Percentiles rank a stretch among this genome's conserved stretches.
Conservation (phyloP, 352 stramenopile species). For the Pythium phragmitis region DNA sequence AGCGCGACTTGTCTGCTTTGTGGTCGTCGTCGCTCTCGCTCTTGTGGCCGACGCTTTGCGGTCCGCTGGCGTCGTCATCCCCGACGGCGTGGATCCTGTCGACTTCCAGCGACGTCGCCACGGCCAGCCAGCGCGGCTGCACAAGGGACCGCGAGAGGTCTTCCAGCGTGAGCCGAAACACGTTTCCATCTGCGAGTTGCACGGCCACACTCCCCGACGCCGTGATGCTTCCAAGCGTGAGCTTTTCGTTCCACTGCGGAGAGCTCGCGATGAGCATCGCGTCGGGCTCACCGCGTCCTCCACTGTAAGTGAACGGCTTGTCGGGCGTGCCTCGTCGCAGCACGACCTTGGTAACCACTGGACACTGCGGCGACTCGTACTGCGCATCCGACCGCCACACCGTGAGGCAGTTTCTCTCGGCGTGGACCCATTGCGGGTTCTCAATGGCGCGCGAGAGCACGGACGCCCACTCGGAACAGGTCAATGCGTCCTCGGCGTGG, state of each 20-base stretch:
- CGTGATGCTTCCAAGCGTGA: conserved; percentile 29
- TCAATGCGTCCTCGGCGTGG: conserved; percentile 33
- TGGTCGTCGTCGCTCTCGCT: conserved; percentile 10
- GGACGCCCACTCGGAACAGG: conserved; percentile 39
- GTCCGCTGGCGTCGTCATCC: conserved; percentile 9
- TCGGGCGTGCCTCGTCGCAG: conserved; percentile 11
- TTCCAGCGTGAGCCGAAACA: conserved; percentile 36
- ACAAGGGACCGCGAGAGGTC: conserved; percentile 34
- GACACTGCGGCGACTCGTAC: conserved; percentile 37
- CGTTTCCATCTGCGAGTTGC: conserved; percentile 29
- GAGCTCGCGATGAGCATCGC: not conserved
- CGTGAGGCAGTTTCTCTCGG: conserved; percentile 29
- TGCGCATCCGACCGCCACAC: conserved; percentile 38
- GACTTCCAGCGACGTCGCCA: conserved; percentile 26
- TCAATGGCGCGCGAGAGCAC: conserved; percentile 41
- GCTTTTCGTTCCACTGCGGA: conserved; percentile 36
- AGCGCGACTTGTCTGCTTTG: conserved; percentile 15
- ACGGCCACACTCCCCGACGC: conserved; percentile 24
- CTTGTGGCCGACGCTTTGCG: conserved; percentile 1
- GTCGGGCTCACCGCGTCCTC: not conserved
- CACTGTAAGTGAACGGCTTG: not conserved
- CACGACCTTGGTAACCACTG: conserved; percentile 27
- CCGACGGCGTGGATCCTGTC: conserved; percentile 20
- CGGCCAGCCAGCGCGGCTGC: conserved; percentile 22
- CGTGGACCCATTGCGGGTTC: conserved; percentile 41